phyloP scores from a whole-genome alignment of 2,329 filamentous ascomycete genomes.

The Ceratocystis lukuohia region DNA sequence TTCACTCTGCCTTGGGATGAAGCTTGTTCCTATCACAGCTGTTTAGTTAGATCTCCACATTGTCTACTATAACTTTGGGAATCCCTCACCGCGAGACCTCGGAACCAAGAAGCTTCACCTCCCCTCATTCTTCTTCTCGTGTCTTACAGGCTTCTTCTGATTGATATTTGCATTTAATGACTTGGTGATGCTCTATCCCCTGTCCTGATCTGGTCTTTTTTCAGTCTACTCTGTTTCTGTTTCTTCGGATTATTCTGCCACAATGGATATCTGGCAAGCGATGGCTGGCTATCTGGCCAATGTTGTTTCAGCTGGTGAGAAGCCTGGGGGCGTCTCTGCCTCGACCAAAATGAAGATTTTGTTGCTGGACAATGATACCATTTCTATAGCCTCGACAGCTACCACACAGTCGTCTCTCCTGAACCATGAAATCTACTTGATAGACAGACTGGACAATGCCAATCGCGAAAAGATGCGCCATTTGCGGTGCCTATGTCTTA shows the following conservation, averaged over 20 bases:
- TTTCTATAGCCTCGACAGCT: slow-evolving; percentile 85
- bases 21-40: neutral
- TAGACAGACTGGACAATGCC: slow-evolving; percentile 83
- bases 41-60: neutral
- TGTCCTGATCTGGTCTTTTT: neutral
- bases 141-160: neutral
- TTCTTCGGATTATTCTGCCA: slow-evolving; percentile 22
- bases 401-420: slow-evolving; percentile 90
- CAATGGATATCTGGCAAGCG: slow-evolving; percentile 88
- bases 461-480: slow-evolving; percentile 96
- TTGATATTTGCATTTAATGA: neutral
- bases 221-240: neutral
- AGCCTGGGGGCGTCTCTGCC: slow-evolving; percentile 48
- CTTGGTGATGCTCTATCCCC: neutral
- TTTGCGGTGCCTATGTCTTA: slow-evolving; percentile 80
- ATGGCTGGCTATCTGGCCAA: slow-evolving; percentile 91
- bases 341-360: slow-evolving; percentile 96
- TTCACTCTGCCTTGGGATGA: neutral
- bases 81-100: neutral
- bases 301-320: slow-evolving; percentile 50
- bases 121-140: neutral
- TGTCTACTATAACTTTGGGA: neutral
- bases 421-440: slow-evolving; percentile 94
- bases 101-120: neutral
- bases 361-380: slow-evolving; percentile 82